Evolutionary conservation across 2,329 filamentous ascomycete genomes (phyloP), one percentile per base, ranked within the genome.

Genomic region (Botryotinia globosa): DNA sequence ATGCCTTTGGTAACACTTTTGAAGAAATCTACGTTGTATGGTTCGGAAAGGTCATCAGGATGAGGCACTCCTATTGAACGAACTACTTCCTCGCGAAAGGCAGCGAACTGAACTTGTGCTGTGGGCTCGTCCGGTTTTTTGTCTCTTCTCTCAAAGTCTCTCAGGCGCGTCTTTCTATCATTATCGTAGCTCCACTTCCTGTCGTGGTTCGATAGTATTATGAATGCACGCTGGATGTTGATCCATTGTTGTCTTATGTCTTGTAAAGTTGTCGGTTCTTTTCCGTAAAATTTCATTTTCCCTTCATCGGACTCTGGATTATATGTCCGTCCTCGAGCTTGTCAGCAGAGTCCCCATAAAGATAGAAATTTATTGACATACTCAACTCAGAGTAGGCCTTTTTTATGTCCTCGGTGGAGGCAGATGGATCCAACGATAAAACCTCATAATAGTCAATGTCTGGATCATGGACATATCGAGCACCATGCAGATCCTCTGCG

Each of bases 201-300:
- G 12, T 54, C 9, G 20, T 22, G 14, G 12, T 63, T 16, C 16
- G 25, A 63, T 20, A 64, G 58, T 22, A 64, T n/a, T 0, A 25
- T 10, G 34, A 48, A 63, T 12, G 59, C 69, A 42, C 59, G 39
- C 29, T 54, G 44, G 22, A 71, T 64, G 1, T 32, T 29, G 39
- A 25, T 71, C 69, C 69, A 71, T 18, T 39, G 32, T 25, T 48
- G 37, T n/a, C 48, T 16, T 42, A 70, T 62, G 10, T 59, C 10
- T 45, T 18, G 10, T 20, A 42, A 22, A 20, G 51, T n/a, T 34
- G 18, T 2, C 12, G 20, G 10, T 25, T 70, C 56, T 37, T 62
- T 70, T 51, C 32, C 68, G 20, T 29, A 3, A 32, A 42, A 54
- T 14, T 29, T 62, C 20, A 12, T 37, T 39, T 70, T 34, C 12